Conservation (phyloP, 345 rosid genomes). For the Aegle marmelos region DNA sequence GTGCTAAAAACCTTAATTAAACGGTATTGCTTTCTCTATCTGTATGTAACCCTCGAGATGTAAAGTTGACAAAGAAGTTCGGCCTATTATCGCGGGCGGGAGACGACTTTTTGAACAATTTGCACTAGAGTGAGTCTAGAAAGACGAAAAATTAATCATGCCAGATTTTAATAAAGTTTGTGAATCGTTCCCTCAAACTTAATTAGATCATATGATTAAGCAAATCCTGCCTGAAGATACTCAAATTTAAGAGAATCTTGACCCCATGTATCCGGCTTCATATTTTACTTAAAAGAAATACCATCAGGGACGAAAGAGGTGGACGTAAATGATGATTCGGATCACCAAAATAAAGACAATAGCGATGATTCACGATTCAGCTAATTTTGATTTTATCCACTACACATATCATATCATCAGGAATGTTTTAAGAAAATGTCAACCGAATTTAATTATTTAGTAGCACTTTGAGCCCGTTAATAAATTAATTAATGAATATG, state of each 20-base stretch:
- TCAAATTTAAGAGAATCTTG: neutral
- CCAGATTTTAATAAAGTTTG: neutral
- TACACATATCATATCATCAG: neutral
- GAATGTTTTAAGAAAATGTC: too few relatives aligned
- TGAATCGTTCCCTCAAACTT: neutral
- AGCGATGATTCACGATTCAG: neutral
- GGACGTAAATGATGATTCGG: constrained; percentile 4
- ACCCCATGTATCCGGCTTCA: neutral
- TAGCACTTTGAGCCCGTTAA: neutral
- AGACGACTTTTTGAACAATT: constrained; percentile 4
- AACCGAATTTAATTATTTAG: neutral
- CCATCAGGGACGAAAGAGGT: neutral
- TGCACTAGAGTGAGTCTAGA: neutral
- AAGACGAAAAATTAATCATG: neutral
- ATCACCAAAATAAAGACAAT: constrained; percentile 5
- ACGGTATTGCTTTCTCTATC: neutral
- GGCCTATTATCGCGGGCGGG: neutral
- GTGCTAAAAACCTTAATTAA: too few relatives aligned
- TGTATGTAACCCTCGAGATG: neutral
- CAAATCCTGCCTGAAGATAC: constrained; percentile 5
- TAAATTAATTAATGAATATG: too few relatives aligned
- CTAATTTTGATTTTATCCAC: neutral
- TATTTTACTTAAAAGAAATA: neutral
- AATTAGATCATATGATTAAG: neutral
- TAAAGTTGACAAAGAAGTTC: neutral